Percentiles rank a stretch among this genome's conserved stretches.
These are phyloP conservation scores for Graphilbum sp. DNA, from an alignment of 2,329 filamentous ascomycete genomes.

Conservation along the genomic window DNA sequence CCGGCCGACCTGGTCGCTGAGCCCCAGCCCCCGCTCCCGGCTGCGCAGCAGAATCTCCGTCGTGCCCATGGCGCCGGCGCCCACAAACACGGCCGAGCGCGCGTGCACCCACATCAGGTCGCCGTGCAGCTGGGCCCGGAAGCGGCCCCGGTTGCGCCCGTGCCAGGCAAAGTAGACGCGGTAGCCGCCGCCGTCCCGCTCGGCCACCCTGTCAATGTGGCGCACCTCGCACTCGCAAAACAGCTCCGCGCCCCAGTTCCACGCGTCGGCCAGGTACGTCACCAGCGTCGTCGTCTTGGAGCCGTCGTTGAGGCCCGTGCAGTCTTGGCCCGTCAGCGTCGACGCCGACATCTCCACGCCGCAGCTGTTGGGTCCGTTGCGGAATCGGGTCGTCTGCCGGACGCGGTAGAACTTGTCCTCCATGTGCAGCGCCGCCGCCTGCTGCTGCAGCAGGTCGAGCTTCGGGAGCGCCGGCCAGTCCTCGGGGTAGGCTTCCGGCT, in stretches of 20 bases:
- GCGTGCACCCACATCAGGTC: conserved; percentile 54
- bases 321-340: conserved; percentile 43
- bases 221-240: conserved; percentile 54
- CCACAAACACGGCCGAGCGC: conserved; percentile 47
- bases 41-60: conserved; percentile 50
- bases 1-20: conserved; percentile 40
- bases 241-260: conserved; percentile 57
- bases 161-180: conserved; percentile 50
- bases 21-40: conserved; percentile 36
- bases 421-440: conserved; percentile 35
- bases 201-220: conserved; percentile 36
- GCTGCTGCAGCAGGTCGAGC: conserved; percentile 36
- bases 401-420: conserved; percentile 36
- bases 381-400: conserved; percentile 47
- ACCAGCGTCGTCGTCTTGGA: conserved; percentile 50
- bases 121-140: conserved; percentile 34
- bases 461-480: conserved; percentile 43
- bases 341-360: conserved; percentile 48
- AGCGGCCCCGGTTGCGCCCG: conserved; percentile 37
- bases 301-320: conserved; percentile 49
- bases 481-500: conserved; percentile 40
- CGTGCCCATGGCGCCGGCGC: conserved; percentile 46
- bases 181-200: conserved; percentile 36
- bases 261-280: conserved; percentile 52
- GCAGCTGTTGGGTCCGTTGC: conserved; percentile 41